These are phyloP conservation scores for Centaurea solstitialis DNA, from an alignment of 129 eudicot species.

Conservation along the genomic window DNA sequence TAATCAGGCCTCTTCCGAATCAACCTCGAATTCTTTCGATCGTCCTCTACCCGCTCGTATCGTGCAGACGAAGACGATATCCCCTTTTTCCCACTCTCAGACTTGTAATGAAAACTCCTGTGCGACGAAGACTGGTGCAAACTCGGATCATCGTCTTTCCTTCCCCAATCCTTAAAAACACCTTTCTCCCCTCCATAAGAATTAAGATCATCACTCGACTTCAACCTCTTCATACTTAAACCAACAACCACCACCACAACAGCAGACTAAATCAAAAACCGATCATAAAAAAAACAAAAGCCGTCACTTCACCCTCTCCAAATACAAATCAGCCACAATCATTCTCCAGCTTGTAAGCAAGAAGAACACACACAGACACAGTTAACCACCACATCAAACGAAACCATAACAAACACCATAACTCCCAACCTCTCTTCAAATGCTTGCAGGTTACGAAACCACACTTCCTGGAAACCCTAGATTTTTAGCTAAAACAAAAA, in stretches of 20 bases:
- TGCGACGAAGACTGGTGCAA: conserved; percentile 62
- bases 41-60: conserved; percentile 69
- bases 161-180: conserved; percentile 70
- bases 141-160: conserved; percentile 61
- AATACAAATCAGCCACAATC: conserved; percentile 9
- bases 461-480: conserved; percentile 30
- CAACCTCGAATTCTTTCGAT: conserved; percentile 60
- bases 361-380: conserved; percentile 2
- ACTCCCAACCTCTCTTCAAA: not conserved
- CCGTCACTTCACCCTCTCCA: not conserved
- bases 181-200: conserved; percentile 80
- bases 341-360: conserved; percentile 12
- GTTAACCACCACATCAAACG: conserved; percentile 10
- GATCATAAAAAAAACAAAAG: conserved; percentile 22
- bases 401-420: conserved; percentile 1
- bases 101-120: conserved; percentile 62
- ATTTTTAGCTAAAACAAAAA: conserved; percentile 20
- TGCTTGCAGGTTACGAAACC: conserved; percentile 10
- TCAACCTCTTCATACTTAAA: conserved; percentile 71
- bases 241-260: conserved; percentile 2
- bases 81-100: conserved; percentile 69
- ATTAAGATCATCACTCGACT: conserved; percentile 77
- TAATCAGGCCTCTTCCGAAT: conserved; percentile 72
- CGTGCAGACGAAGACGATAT: conserved; percentile 57
- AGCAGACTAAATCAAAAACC: not conserved